Percentiles rank a stretch among this genome's conserved stretches.
Conservation (phyloP, 2,329 filamentous ascomycete genomes). For the Mycosphaerella sp. region DNA sequence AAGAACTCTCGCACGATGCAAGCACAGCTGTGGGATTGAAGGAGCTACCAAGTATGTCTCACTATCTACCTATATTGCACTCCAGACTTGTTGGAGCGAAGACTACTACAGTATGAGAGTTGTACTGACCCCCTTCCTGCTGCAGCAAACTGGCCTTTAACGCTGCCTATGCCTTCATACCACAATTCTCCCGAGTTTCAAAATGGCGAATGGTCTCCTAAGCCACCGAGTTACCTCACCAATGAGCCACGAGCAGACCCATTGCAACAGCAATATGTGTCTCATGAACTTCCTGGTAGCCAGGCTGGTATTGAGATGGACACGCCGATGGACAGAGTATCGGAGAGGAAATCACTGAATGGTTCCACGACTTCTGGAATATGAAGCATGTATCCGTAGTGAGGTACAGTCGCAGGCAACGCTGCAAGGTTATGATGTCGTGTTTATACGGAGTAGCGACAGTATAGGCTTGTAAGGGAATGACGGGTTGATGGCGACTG, state of each 20-base stretch:
- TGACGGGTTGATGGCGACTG: neutral
- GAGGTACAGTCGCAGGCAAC: too few relatives aligned
- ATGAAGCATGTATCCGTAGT: too few relatives aligned
- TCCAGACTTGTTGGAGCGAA: too few relatives aligned
- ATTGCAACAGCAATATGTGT: neutral
- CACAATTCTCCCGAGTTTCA: conserved; percentile 11
- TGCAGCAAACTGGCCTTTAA: conserved; percentile 5
- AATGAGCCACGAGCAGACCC: conserved; percentile 2
- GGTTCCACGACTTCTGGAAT: neutral
- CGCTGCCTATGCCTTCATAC: conserved; percentile 9
- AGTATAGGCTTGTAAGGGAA: neutral
- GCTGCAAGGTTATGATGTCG: too few relatives aligned
- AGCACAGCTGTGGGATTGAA: conserved; percentile 8
- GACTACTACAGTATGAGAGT: neutral
- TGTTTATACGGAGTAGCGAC: too few relatives aligned
- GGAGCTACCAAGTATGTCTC: conserved; percentile 4
- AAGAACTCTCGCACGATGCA: conserved; percentile 8
- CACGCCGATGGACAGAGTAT: neutral
- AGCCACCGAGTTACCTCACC: conserved; percentile 13
- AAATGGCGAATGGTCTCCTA: conserved; percentile 10
- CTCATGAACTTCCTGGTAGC: conserved; percentile 11
- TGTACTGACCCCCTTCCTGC: neutral
- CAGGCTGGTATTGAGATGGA: conserved; percentile 14
- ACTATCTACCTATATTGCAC: too few relatives aligned
- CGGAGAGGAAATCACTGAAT: neutral